A percentile compares a stretch with the other conserved stretches of the same genome.
Evolutionary conservation across 805 yeast genomes (phyloP).

Genomic region (Lachancea thermotolerans): DNA sequence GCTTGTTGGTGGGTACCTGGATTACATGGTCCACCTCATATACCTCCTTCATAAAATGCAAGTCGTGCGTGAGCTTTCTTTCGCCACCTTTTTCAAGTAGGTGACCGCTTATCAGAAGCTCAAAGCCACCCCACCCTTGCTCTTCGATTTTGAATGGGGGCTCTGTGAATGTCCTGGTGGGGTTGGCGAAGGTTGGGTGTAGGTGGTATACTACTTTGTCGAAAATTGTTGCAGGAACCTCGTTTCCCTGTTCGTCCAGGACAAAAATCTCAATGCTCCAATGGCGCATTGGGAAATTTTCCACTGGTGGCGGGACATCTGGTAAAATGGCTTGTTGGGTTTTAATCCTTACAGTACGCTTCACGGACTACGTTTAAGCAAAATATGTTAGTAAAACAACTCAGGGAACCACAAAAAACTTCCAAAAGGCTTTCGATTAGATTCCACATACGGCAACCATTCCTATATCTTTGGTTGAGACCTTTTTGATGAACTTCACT

Average conservation of each 20-base stretch:
- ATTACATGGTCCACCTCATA: constrained; percentile 75
- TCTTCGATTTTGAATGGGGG: constrained; percentile 85
- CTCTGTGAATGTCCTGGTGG: constrained; percentile 70
- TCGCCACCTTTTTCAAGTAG: constrained; percentile 85
- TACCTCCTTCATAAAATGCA: constrained; percentile 72
- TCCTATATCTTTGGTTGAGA: not conserved
- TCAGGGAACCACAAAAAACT: no score
- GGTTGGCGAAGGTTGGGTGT: constrained; percentile 92
- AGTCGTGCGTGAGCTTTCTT: constrained; percentile 77
- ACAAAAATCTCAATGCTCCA: constrained; percentile 79
- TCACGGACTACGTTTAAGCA: constrained; percentile 38
- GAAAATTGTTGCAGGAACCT: constrained; percentile 77
- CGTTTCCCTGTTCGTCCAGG: constrained; percentile 74
- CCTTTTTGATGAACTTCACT: not conserved
- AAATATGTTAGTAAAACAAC: constrained; percentile 1
- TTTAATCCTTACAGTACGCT: constrained; percentile 81
- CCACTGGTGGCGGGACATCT: constrained; percentile 79
- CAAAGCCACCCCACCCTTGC: constrained; percentile 98
- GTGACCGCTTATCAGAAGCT: constrained; percentile 71
- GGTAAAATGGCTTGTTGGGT: constrained; percentile 78
- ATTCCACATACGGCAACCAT: constrained; percentile 6
- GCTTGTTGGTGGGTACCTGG: constrained; percentile 69
- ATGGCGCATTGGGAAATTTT: constrained; percentile 87
- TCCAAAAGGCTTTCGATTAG: not conserved
- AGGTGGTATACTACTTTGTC: constrained; percentile 90